A percentile compares a stretch with the other conserved stretches of the same genome.
phyloP scores from a whole-genome alignment of 352 stramenopile genomes.

The Thraustochytrium striatum region DNA sequence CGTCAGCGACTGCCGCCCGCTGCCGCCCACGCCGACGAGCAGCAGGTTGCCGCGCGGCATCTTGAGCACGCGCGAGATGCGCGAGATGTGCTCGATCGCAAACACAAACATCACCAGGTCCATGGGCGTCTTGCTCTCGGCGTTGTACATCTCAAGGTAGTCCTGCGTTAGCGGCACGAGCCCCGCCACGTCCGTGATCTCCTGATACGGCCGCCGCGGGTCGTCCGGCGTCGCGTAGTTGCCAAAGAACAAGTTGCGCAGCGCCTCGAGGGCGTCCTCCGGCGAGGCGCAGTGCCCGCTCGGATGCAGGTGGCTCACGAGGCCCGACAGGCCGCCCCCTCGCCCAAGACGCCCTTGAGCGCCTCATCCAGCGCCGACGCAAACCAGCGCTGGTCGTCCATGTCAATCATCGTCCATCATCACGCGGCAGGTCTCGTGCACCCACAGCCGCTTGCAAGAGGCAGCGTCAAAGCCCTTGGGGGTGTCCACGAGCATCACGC shows the following conservation, averaged over 20 bases:
- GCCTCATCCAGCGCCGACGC: conserved; percentile 53
- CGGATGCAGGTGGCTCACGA: background rate
- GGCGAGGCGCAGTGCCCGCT: background rate
- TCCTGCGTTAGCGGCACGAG: conserved; percentile 74
- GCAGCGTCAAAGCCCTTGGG: conserved; percentile 69
- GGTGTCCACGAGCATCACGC: conserved; percentile 79
- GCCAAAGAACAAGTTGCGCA: conserved; percentile 83
- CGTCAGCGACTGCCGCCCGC: conserved; percentile 82
- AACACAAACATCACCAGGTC: conserved; percentile 93
- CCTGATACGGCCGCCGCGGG: conserved; percentile 51
- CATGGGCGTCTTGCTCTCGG: conserved; percentile 83
- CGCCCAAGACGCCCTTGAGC: conserved; percentile 14
- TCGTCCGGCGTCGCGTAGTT: conserved; percentile 69
- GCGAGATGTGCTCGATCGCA: conserved; percentile 86
- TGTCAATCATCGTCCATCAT: conserved; percentile 89
- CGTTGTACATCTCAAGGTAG: conserved; percentile 86
- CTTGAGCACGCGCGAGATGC: conserved; percentile 83
- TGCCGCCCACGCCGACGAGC: conserved; percentile 86
- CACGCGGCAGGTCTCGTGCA: conserved; percentile 85
- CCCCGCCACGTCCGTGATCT: conserved; percentile 65
- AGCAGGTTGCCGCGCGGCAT: conserved; percentile 88
- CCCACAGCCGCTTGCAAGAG: conserved; percentile 80
- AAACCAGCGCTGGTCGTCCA: conserved; percentile 85
- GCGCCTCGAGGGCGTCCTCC: conserved; percentile 26
- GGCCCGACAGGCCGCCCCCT: conserved; percentile 29